Evolutionary conservation across 495 filamentous ascomycete species (phyloP).

Genomic region (Saxophila tyrrhenica): DNA sequence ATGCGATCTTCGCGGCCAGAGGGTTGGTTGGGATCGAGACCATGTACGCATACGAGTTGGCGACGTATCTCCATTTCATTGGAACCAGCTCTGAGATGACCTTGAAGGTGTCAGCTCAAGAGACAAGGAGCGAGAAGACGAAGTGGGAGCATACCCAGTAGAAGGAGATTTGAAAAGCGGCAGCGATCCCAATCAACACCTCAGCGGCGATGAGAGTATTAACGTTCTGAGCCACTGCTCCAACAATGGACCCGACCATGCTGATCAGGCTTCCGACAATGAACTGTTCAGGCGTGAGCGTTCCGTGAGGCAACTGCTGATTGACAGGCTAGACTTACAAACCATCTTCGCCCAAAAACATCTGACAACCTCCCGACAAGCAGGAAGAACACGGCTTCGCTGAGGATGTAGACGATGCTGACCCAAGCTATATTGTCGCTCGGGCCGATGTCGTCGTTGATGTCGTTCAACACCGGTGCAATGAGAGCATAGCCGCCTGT

Average conservation of each 20-base stretch:
- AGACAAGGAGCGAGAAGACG: background rate
- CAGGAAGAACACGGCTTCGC: conserved; percentile 24
- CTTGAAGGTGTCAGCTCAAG: conserved; percentile 6
- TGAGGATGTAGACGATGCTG: background rate
- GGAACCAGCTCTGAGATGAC: conserved; percentile 16
- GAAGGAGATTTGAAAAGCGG: conserved; percentile 9
- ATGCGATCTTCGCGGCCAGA: background rate
- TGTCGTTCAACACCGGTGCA: background rate
- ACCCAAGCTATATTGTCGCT: background rate
- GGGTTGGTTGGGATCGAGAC: background rate
- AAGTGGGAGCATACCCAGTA: background rate
- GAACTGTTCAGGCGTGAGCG: background rate
- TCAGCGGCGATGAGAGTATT: conserved; percentile 19
- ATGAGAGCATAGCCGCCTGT: background rate
- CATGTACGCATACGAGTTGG: conserved; percentile 9
- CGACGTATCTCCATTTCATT: conserved; percentile 10
- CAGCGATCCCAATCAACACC: conserved; percentile 11
- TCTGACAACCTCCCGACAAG: conserved; percentile 40
- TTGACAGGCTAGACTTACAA: conserved; percentile 25
- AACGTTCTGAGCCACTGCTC: conserved; percentile 19
- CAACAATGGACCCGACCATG: conserved; percentile 22
- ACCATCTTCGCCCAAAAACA: conserved; percentile 42
- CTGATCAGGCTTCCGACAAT: background rate
- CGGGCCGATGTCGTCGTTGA: background rate
- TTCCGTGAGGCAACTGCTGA: background rate